Base-by-base conservation (phyloP, 129 eudicot genomes). In the Silybum marianum region DNA sequence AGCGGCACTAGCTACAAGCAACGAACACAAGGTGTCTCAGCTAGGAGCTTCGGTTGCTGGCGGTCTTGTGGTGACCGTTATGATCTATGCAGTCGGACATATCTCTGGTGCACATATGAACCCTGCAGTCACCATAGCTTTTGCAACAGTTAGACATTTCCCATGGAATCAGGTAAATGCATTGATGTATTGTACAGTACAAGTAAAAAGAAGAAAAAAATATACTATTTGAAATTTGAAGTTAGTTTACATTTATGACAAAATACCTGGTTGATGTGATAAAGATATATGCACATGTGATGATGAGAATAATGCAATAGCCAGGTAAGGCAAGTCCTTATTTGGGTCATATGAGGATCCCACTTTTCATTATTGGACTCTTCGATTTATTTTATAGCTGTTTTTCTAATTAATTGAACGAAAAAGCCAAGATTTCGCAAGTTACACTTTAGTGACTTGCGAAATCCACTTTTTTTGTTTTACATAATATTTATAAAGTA, bases 101-200 rank as follows among this genome's bases (percentile, higher is more conserved):
- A 84, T 88, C 19, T 88, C 92, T 30, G 90, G 90, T 44, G 92
- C 92, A 11, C 92, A 88, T 34, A 86, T 88, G 87, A 88, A 88
- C 80, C 92, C 92, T 4, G 96, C 96, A 32, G 96, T 91, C 76
- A 91, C 97, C 65, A 72, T 91, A 0, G 97, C 97, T 80, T 89
- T 91, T 71, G 93, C 97, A 10, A 87, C 93, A 65, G 82, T 85
- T 42, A 63, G 89, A 18, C 93, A 87, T 74, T 89, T 91, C 21
- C 97, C 97, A 1, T 85, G 93, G 96, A 85, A 72, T 8, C 91
- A 87, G 85, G 96, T 91, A 73, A 5, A 21, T 63, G 69, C 69
- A 63, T 70, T 30, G 9, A 7, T 70, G 18, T 70, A 18, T 32
- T 32, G 44, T 32, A 70, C 44, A 32, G 38, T 70, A 70, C 68